Conservation (phyloP, 2,329 filamentous ascomycete genomes). For the Myrmaecium sp. region DNA sequence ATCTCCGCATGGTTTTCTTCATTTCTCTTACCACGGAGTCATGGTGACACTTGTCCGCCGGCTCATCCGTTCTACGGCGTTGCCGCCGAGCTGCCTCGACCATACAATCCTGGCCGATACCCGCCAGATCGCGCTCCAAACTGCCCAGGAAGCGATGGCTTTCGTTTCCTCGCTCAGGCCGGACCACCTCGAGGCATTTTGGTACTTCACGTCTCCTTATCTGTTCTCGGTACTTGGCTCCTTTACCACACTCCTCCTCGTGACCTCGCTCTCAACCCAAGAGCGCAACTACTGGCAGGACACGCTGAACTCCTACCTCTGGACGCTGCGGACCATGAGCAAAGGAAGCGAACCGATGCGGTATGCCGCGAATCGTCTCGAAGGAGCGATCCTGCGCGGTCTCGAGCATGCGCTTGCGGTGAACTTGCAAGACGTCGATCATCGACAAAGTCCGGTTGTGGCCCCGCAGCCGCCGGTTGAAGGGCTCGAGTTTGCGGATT, state of each 20-base stretch:
- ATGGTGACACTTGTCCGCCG: slow-evolving; percentile 5
- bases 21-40: slow-evolving; percentile 5
- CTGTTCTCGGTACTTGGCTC: slow-evolving; percentile 6
- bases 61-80: slow-evolving; percentile 6
- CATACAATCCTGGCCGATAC: slow-evolving; percentile 3
- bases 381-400: slow-evolving; percentile 22
- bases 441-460: slow-evolving; percentile 15
- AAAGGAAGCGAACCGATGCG: slow-evolving; percentile 21
- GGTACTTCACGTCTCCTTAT: slow-evolving; percentile 6
- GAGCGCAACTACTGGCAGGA: slow-evolving; percentile 6
- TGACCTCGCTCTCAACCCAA: slow-evolving; percentile 4
- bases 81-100: slow-evolving; percentile 6
- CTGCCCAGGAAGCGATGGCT: slow-evolving; percentile 5
- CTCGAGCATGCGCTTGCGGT: slow-evolving; percentile 20
- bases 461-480: slow-evolving; percentile 12
- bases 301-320: slow-evolving; percentile 5
- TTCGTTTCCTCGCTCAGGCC: slow-evolving; percentile 5
- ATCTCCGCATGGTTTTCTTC: slow-evolving; percentile 4
- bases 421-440: slow-evolving; percentile 16
- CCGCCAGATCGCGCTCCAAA: slow-evolving; percentile 3
- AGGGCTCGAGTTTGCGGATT: slow-evolving; percentile 17
- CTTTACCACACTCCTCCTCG: slow-evolving; percentile 5
- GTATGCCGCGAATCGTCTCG: slow-evolving; percentile 21
- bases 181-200: slow-evolving; percentile 6
- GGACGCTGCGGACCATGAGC: slow-evolving; percentile 16